Evolutionary conservation across 2,329 filamentous ascomycete genomes (phyloP).

Genomic region (Thielaviopsis cerberus): DNA sequence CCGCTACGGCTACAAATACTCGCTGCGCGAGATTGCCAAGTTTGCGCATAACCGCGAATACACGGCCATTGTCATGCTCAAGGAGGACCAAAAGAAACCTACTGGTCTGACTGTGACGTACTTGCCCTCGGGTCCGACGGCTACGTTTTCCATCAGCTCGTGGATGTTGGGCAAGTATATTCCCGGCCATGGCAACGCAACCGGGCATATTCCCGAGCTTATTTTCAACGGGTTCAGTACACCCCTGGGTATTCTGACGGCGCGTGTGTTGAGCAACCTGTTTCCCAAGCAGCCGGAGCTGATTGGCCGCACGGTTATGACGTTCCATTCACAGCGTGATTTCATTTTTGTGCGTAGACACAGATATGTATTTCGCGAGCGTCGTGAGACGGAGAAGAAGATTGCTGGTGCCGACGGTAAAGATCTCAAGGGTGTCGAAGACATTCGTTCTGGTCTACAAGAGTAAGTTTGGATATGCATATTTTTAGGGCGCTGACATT

Average conservation of each 20-base stretch:
- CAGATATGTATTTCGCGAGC: constrained; percentile 83
- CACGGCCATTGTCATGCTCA: constrained; percentile 66
- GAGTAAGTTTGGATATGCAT: constrained; percentile 31
- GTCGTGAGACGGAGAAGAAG: constrained; percentile 68
- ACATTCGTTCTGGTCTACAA: constrained; percentile 70
- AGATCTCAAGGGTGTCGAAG: constrained; percentile 67
- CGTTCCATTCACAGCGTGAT: constrained; percentile 84
- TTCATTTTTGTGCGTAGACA: constrained; percentile 88
- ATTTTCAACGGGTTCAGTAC: constrained; percentile 90
- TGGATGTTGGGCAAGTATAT: constrained; percentile 79
- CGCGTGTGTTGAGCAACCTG: constrained; percentile 49
- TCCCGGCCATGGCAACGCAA: constrained; percentile 73
- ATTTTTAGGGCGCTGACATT: background rate
- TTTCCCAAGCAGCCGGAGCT: constrained; percentile 64
- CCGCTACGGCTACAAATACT: constrained; percentile 76
- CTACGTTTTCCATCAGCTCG: constrained; percentile 79
- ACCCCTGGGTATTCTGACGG: constrained; percentile 71
- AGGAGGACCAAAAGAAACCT: constrained; percentile 75
- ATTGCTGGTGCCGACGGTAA: constrained; percentile 68
- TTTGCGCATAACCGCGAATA: constrained; percentile 71
- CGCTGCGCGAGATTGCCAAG: constrained; percentile 69
- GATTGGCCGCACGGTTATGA: constrained; percentile 73
- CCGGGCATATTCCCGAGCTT: constrained; percentile 79
- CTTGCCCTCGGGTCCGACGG: constrained; percentile 69
- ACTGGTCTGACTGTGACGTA: constrained; percentile 70